Percentiles rank a stretch among this genome's conserved stretches.
Evolutionary conservation across 345 rosid genomes (phyloP).

Genomic region (Eucalyptus globulus): DNA sequence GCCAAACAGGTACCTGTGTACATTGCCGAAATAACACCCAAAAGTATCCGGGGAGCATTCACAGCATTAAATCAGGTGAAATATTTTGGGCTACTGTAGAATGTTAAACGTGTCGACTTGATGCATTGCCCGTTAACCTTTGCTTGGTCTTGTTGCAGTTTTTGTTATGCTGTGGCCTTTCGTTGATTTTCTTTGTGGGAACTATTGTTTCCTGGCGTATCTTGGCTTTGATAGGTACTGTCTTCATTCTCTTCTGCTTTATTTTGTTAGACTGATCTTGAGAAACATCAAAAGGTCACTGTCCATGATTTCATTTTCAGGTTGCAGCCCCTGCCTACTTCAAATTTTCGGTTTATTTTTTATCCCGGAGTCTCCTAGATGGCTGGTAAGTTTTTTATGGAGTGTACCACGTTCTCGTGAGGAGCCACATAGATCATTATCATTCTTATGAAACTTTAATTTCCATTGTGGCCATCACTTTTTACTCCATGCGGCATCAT

Average conservation of each 20-base stretch:
- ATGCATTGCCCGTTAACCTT: neutral
- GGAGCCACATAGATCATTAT: neutral
- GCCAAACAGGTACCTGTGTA: slow-evolving; percentile 4
- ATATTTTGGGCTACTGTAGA: neutral
- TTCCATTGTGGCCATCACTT: neutral
- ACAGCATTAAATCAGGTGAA: slow-evolving; percentile 1
- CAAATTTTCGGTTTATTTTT: slow-evolving; percentile 16
- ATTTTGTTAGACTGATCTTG: neutral
- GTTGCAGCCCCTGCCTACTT: slow-evolving; percentile 6
- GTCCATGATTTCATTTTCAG: slow-evolving; percentile 4
- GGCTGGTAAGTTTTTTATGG: slow-evolving; percentile 18
- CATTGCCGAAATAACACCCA: slow-evolving; percentile 7
- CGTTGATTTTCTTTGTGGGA: slow-evolving; percentile 7
- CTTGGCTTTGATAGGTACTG: slow-evolving; percentile 8
- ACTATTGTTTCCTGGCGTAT: slow-evolving; percentile 12
- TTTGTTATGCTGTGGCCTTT: slow-evolving; percentile 6
- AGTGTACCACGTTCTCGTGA: neutral
- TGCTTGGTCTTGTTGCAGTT: neutral
- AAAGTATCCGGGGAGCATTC: slow-evolving; percentile 1
- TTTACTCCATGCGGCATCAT: neutral
- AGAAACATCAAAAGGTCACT: neutral
- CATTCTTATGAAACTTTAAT: neutral
- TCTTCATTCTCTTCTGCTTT: neutral
- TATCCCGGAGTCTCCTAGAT: slow-evolving; percentile 43
- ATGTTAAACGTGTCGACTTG: neutral